These are phyloP conservation scores for Aureobasidium sp. DNA, from an alignment of 2,329 filamentous ascomycete species.

Conservation along the genomic window DNA sequence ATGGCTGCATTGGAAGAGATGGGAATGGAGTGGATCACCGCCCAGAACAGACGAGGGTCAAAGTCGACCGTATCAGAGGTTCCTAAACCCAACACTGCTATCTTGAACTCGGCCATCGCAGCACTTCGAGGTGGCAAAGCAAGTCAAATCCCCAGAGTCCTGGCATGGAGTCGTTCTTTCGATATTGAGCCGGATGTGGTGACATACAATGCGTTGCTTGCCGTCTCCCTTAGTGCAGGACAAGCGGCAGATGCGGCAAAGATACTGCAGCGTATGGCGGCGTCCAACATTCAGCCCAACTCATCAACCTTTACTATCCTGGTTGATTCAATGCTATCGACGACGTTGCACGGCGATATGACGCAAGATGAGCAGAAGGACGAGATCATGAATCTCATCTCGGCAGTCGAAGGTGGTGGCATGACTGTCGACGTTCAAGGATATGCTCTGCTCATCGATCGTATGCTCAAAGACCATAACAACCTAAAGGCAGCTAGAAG, in stretches of 20 bases:
- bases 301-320: conserved; percentile 65
- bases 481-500: conserved; percentile 49
- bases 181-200: conserved; percentile 28
- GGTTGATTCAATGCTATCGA: conserved; percentile 52
- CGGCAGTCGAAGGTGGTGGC: conserved; percentile 50
- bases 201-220: conserved; percentile 29
- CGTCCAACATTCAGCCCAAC: conserved; percentile 41
- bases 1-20: conserved; percentile 61
- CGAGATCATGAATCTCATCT: conserved; percentile 50
- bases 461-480: conserved; percentile 45
- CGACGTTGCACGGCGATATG: conserved; percentile 37
- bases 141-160: conserved; percentile 46
- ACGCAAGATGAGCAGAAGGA: conserved; percentile 44
- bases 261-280: conserved; percentile 37
- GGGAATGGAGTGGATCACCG: conserved; percentile 50
- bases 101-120: conserved; percentile 64
- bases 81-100: conserved; percentile 54
- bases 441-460: conserved; percentile 65
- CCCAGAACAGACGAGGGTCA: conserved; percentile 14
- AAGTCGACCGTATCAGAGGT: conserved; percentile 24
- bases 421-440: conserved; percentile 55
- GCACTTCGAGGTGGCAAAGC: conserved; percentile 51
- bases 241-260: conserved; percentile 26
- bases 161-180: conserved; percentile 39
- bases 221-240: conserved; percentile 25